phyloP scores from a whole-genome alignment of 2,329 filamentous ascomycete genomes.

The Onygenales sp. region DNA sequence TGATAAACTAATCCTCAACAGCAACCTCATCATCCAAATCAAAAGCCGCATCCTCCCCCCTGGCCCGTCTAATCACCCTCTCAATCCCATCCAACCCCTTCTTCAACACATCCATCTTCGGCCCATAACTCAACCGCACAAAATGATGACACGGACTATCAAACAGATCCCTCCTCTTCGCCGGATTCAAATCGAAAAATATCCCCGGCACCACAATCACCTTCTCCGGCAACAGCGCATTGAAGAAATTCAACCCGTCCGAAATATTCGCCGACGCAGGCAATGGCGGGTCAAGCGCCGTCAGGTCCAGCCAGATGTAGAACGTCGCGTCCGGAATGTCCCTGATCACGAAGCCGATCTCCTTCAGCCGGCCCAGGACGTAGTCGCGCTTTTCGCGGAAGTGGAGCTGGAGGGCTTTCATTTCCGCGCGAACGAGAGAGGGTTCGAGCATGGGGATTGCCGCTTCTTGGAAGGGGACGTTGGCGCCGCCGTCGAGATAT shows the following conservation, averaged over 20 bases:
- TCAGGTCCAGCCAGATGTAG: constrained; percentile 71
- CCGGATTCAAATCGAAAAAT: constrained; percentile 94
- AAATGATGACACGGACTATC: constrained; percentile 93
- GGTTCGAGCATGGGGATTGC: constrained; percentile 91
- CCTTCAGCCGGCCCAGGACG: constrained; percentile 65
- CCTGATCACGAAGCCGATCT: constrained; percentile 81
- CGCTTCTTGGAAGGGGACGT: constrained; percentile 91
- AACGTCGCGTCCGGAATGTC: constrained; percentile 86
- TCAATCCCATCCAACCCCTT: constrained; percentile 78
- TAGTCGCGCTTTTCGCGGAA: constrained; percentile 93
- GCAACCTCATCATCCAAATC: constrained; percentile 29
- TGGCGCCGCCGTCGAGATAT: constrained; percentile 89
- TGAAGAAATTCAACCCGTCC: constrained; percentile 94
- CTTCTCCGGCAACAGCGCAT: constrained; percentile 85
- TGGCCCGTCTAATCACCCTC: constrained; percentile 53
- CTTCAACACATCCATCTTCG: constrained; percentile 68
- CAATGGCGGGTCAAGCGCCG: constrained; percentile 42
- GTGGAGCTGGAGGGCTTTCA: constrained; percentile 79
- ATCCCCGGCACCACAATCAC: constrained; percentile 95
- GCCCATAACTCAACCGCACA: constrained; percentile 75
- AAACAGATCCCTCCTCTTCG: constrained; percentile 79
- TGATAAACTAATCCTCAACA: constrained; percentile 17
- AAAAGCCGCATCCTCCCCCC: constrained; percentile 20
- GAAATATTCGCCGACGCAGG: constrained; percentile 59
- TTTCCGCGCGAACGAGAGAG: constrained; percentile 66